phyloP scores from a whole-genome alignment of 768 basidiomycete species.

The Galerina sulciceps region DNA sequence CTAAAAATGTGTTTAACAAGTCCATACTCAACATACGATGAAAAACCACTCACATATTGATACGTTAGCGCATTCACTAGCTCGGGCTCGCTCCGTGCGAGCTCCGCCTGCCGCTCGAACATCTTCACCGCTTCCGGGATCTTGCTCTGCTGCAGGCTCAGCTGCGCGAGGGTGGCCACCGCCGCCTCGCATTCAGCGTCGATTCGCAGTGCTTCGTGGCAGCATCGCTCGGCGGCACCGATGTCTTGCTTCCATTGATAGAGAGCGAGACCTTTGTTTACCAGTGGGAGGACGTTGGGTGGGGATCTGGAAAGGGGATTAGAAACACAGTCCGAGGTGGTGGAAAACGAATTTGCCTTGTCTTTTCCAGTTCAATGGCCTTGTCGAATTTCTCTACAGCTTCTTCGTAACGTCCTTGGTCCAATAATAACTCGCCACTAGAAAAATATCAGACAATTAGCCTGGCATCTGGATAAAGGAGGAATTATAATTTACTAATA shows the following conservation, averaged over 20 bases:
- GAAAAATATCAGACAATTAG: background rate
- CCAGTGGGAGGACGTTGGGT: conserved; percentile 88
- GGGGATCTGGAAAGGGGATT: conserved; percentile 31
- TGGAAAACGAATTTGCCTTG: conserved; percentile 50
- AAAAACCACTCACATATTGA: conserved; percentile 65
- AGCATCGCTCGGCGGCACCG: conserved; percentile 79
- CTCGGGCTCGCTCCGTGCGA: conserved; percentile 92
- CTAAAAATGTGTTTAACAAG: conserved; percentile 35
- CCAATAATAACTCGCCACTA: conserved; percentile 93
- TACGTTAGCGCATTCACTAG: conserved; percentile 78
- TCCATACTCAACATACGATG: background rate
- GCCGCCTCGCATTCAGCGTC: conserved; percentile 97
- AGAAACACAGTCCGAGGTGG: conserved; percentile 4
- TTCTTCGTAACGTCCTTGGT: conserved; percentile 87
- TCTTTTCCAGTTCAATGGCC: conserved; percentile 86
- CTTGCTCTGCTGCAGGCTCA: conserved; percentile 89
- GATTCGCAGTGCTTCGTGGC: conserved; percentile 83
- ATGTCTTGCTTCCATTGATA: conserved; percentile 97
- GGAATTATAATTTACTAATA: conserved; percentile 75
- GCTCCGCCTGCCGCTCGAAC: conserved; percentile 82
- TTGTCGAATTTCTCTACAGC: conserved; percentile 92
- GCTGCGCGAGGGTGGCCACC: conserved; percentile 92
- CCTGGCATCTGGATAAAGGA: background rate
- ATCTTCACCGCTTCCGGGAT: conserved; percentile 84
- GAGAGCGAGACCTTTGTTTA: conserved; percentile 96